Evolutionary conservation across 1,139 yeast species (phyloP).

Genomic region (Ogataea hybrid): DNA sequence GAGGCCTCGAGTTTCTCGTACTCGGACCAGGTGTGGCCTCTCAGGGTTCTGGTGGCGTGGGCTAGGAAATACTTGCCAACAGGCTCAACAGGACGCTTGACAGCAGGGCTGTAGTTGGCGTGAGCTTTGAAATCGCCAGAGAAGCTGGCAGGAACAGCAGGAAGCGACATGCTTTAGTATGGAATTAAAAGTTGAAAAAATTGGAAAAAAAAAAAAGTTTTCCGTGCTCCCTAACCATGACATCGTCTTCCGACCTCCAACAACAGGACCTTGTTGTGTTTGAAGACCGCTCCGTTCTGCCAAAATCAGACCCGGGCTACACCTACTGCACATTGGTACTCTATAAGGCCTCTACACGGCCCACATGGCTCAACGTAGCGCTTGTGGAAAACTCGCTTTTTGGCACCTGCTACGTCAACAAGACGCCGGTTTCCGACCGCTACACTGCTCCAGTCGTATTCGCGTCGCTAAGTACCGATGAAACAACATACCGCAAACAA

Average conservation of each 20-base stretch:
- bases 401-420: slow-evolving; percentile 18
- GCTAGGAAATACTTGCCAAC: slow-evolving; percentile 96
- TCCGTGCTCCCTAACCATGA: slow-evolving; percentile 19
- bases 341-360: slow-evolving; percentile 59
- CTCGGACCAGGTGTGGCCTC: slow-evolving; percentile 99
- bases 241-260: slow-evolving; percentile 36
- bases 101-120: slow-evolving; percentile 59
- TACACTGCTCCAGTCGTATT: slow-evolving; percentile 36
- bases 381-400: slow-evolving; percentile 43
- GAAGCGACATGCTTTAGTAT: slow-evolving; percentile 22
- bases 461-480: slow-evolving; percentile 44
- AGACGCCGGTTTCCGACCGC: slow-evolving; percentile 8
- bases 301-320: slow-evolving; percentile 29
- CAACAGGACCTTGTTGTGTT: slow-evolving; percentile 61
- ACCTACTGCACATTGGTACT: slow-evolving; percentile 46
- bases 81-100: slow-evolving; percentile 90
- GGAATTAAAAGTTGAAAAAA: not conserved
- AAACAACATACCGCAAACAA: slow-evolving; percentile 37
- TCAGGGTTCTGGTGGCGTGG: slow-evolving; percentile 92
- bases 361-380: slow-evolving; percentile 61
- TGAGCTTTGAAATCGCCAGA: slow-evolving; percentile 49
- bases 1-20: slow-evolving; percentile 93
- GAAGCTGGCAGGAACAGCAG: slow-evolving; percentile 41
- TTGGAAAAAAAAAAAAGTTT: slow-evolving; percentile 4
- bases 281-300: slow-evolving; percentile 50